Evolutionary conservation across 2,329 filamentous ascomycete genomes (phyloP).

Genomic region (Thermoascus crustaceus): DNA sequence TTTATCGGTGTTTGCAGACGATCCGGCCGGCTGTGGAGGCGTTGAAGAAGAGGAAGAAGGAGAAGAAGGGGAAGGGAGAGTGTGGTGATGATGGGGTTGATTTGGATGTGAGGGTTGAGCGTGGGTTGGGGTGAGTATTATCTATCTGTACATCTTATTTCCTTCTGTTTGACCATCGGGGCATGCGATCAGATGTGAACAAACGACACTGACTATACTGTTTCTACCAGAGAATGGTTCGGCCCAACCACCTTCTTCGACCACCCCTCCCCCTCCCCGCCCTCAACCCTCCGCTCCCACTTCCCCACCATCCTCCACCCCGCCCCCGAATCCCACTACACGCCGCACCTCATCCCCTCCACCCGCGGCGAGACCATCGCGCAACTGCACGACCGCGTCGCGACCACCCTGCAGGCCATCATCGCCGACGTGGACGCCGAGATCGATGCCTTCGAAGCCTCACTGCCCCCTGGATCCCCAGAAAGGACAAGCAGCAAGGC

Average conservation of each 20-base stretch:
- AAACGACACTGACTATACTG: too few species aligned
- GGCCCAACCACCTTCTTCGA: constrained; percentile 69
- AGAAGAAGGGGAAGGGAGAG: constrained; percentile 24
- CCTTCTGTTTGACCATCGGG: background rate
- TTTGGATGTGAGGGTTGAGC: constrained; percentile 41
- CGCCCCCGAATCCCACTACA: constrained; percentile 43
- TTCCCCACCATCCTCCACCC: constrained; percentile 51
- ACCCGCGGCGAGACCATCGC: constrained; percentile 69
- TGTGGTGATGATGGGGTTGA: constrained; percentile 29
- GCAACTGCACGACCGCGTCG: constrained; percentile 72
- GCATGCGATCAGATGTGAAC: too few species aligned
- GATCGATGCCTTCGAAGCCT: constrained; percentile 27
- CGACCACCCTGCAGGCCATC: constrained; percentile 60
- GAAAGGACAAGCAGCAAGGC: constrained; percentile 47
- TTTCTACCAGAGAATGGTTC: constrained; percentile 88
- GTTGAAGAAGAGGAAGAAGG: constrained; percentile 22
- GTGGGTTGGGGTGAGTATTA: constrained; percentile 44
- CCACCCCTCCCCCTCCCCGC: constrained; percentile 68
- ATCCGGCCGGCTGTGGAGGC: constrained; percentile 55
- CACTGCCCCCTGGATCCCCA: constrained; percentile 38
- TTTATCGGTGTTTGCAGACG: constrained; percentile 82
- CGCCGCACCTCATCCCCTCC: constrained; percentile 58
- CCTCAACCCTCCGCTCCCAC: constrained; percentile 53
- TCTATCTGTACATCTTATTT: too few species aligned
- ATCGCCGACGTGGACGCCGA: constrained; percentile 63